phyloP scores from a whole-genome alignment of 2,329 filamentous ascomycete genomes.

The Anisogramma anomala region DNA sequence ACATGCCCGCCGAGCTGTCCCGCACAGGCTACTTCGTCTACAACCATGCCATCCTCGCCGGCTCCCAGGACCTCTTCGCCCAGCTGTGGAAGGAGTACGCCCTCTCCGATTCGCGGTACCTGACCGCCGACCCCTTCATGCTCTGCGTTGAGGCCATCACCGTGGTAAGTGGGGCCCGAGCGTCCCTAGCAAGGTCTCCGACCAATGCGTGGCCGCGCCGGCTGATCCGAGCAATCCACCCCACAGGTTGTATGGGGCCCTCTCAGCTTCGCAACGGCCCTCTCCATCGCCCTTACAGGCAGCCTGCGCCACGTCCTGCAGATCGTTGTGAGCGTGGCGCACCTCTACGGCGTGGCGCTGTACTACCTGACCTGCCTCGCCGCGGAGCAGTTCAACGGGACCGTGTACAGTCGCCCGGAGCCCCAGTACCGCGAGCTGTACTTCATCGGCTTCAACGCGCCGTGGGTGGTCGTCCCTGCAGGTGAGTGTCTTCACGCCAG shows the following conservation, averaged over 20 bases:
- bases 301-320: constrained; percentile 40
- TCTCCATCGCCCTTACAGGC: constrained; percentile 32
- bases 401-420: constrained; percentile 46
- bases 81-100: constrained; percentile 93
- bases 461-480: constrained; percentile 46
- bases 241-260: constrained; percentile 45
- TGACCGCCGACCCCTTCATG: constrained; percentile 72
- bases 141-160: constrained; percentile 81
- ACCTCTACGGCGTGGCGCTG: constrained; percentile 50
- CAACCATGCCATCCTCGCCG: constrained; percentile 54
- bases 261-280: constrained; percentile 38
- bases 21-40: constrained; percentile 59
- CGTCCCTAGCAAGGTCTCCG: no score
- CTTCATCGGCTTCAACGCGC: constrained; percentile 48
- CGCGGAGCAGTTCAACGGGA: constrained; percentile 33
- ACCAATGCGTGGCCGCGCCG: no score
- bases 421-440: constrained; percentile 52
- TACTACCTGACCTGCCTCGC: constrained; percentile 49
- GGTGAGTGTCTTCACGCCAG: no score
- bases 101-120: constrained; percentile 74
- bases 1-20: background rate
- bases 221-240: background rate
- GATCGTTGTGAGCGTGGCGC: constrained; percentile 38
- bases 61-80: constrained; percentile 60
- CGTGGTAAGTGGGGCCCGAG: constrained; percentile 39